Conservation (phyloP, 345 rosid species). For the Rhodamnia rubescens region DNA sequence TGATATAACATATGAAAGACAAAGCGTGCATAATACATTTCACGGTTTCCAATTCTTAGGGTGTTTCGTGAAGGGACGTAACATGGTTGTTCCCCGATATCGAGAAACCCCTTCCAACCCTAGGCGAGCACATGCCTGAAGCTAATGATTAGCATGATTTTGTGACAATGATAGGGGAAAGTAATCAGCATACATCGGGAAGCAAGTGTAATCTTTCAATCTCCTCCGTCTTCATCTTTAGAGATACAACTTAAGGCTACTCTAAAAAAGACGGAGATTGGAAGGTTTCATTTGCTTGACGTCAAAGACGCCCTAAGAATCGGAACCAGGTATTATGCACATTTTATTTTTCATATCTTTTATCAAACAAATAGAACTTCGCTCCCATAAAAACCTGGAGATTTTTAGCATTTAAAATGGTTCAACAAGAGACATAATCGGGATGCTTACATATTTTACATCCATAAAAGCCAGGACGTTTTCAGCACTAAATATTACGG, state of each 20-base stretch:
- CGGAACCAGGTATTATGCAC: neutral
- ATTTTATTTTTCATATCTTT: neutral
- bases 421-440: neutral
- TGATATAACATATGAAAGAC: neutral
- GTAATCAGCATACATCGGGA: too few species aligned
- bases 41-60: neutral
- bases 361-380: neutral
- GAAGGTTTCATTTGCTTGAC: too few species aligned
- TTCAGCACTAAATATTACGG: constrained; percentile 53
- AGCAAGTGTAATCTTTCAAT: too few species aligned
- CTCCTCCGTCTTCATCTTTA: too few species aligned
- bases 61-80: neutral
- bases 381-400: constrained; percentile 35
- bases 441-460: constrained; percentile 44
- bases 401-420: neutral
- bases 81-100: neutral
- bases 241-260: too few species aligned
- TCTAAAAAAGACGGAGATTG: too few species aligned
- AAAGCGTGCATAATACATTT: neutral
- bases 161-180: too few species aligned
- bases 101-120: neutral
- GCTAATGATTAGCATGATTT: too few species aligned
- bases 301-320: neutral
- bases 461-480: constrained; percentile 60
- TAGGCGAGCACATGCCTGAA: too few species aligned